phyloP scores from a whole-genome alignment of 2,329 filamentous ascomycete genomes.

The Fusarium tjaetaba region DNA sequence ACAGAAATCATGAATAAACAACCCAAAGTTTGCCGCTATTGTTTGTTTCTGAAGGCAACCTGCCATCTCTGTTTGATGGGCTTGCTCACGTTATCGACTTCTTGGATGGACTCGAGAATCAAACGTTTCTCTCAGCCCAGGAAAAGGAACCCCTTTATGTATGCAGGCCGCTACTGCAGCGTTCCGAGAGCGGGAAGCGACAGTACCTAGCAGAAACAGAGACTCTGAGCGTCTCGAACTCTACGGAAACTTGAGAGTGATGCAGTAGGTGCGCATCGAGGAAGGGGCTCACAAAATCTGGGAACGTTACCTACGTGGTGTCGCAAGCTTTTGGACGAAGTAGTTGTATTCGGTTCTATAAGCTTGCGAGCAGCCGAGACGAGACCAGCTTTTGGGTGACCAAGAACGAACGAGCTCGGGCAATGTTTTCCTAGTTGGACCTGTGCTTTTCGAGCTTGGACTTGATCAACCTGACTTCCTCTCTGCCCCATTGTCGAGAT shows the following conservation, averaged over 20 bases:
- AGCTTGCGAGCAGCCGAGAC: constrained; percentile 27
- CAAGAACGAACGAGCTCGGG: constrained; percentile 9
- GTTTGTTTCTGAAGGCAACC: constrained; percentile 1
- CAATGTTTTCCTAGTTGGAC: neutral
- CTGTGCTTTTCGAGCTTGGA: constrained; percentile 7
- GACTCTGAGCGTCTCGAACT: constrained; percentile 23
- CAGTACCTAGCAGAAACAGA: constrained; percentile 27
- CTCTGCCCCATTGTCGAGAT: neutral
- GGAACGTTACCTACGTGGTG: neutral
- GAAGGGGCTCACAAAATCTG: constrained; percentile 20
- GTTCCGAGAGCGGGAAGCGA: constrained; percentile 37
- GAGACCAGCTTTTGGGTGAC: constrained; percentile 12
- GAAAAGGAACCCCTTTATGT: constrained; percentile 29
- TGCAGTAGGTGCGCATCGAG: constrained; percentile 6
- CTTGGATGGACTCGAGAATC: constrained; percentile 1
- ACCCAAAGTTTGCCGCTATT: neutral
- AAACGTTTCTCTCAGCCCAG: neutral
- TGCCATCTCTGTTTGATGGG: neutral
- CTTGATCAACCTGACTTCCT: constrained; percentile 1
- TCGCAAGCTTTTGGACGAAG: constrained; percentile 4
- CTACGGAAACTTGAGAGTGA: neutral
- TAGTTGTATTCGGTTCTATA: constrained; percentile 16
- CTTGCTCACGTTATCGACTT: neutral
- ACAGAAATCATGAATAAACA: constrained; percentile 9
- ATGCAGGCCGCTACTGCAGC: constrained; percentile 37